Base-by-base conservation (phyloP, 495 filamentous ascomycete species). In the Penicillium angulare region DNA sequence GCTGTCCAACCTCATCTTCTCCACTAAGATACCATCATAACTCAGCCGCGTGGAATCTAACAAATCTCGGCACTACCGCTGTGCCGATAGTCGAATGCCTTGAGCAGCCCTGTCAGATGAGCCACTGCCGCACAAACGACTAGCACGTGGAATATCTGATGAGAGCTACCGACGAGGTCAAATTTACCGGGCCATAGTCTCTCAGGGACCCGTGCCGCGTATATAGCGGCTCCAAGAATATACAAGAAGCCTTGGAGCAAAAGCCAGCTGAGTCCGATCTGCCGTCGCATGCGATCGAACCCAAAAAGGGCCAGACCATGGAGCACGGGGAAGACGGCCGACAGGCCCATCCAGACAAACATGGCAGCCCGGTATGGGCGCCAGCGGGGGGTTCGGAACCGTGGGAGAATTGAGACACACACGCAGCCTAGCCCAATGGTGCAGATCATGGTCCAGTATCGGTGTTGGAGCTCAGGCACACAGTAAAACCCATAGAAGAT, bases 311-410 rank as follows among this genome's bases (percentile, higher is more conserved):
- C 47, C 27, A 93, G 39, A 12, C 87, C 90, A 62, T 96, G 90
- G 39, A 89, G 35, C 16, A 89, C 81, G 0, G 93, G 93, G 44
- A 96, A 75, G 16, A 92, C 72, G 6, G 88, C 90, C 9, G 89
- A 96, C 35, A 90, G 71, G 8, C 93, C 93, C 72, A 97, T 86
- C 21, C 79, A 81, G 33, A 96, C 85, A 66, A 97, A 98, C 90
- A 97, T 95, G 47, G 78, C 73, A 8, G 95, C 90, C 33, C 93
- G 84, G 65, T 95, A 90, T 12, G 89, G 89, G 12, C 92, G 78
- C 82, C 85, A 93, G 17, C 71, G 73, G 5, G 93, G 87, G 0
- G 89, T 88, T 29, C 93, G 82, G 68, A 97, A 96, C 44, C 75
- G 77, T 8, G 92, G 88, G 26, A 88, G 71, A 59, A 90, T 78